A percentile compares a stretch with the other conserved stretches of the same genome.
These are phyloP conservation scores for Sanghuangporus weigelae DNA, from an alignment of 1,284 basidiomycete species.

Conservation along the genomic window DNA sequence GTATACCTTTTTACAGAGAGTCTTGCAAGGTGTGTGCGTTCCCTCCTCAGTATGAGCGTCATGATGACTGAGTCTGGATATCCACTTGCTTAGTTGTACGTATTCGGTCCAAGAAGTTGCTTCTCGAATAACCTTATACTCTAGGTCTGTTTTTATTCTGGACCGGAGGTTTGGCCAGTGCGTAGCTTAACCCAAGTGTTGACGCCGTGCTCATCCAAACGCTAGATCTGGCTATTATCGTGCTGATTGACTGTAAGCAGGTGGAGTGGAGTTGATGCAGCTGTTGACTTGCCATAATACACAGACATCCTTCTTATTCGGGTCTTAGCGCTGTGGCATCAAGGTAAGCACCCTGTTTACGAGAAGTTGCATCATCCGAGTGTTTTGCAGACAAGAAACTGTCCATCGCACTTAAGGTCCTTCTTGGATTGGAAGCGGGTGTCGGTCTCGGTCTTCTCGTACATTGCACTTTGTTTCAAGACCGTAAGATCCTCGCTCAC, in stretches of 20 bases:
- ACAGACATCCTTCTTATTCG: constrained; percentile 7
- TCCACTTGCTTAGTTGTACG: too few species aligned
- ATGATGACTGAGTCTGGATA: too few species aligned
- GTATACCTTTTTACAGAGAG: not conserved
- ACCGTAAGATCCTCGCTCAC: not conserved
- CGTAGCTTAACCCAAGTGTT: not conserved
- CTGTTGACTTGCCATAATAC: not conserved
- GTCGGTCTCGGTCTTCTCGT: not conserved
- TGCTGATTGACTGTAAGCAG: not conserved
- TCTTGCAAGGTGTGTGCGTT: not conserved
- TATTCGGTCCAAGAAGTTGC: too few species aligned
- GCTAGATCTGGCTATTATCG: not conserved
- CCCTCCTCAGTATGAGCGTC: too few species aligned
- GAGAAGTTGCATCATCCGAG: not conserved
- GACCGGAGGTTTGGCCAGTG: not conserved
- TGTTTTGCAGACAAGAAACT: not conserved
- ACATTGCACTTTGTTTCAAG: not conserved
- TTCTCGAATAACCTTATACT: too few species aligned
- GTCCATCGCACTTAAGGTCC: not conserved
- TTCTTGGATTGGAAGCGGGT: not conserved
- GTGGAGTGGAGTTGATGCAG: not conserved
- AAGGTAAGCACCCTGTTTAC: not conserved
- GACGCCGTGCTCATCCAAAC: not conserved
- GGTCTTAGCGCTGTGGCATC: constrained; percentile 5
- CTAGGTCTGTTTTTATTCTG: not conserved